These are phyloP conservation scores for Blastocystis sp. DNA, from an alignment of 352 stramenopile genomes.

Conservation along the genomic window DNA sequence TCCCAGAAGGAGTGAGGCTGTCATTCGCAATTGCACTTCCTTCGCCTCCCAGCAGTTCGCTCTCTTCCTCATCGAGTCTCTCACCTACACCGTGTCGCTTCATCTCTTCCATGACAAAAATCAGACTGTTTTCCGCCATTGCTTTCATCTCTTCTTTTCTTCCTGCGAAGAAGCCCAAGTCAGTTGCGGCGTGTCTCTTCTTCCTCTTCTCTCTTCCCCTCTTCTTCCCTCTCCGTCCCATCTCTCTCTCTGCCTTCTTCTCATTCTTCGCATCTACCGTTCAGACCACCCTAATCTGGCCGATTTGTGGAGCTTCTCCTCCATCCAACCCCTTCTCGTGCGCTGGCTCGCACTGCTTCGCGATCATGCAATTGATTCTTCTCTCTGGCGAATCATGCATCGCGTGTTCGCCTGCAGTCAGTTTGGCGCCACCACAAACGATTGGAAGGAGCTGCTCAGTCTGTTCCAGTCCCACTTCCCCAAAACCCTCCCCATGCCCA, in stretches of 20 bases:
- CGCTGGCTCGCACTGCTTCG: background rate
- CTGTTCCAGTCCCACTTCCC: background rate
- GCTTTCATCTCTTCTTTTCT: background rate
- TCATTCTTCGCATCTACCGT: background rate
- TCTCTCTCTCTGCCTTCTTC: constrained; percentile 13
- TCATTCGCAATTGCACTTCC: constrained; percentile 7
- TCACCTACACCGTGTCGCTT: background rate
- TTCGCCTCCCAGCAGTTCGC: constrained; percentile 41
- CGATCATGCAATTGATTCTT: background rate
- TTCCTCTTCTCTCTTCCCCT: background rate
- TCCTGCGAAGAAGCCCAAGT: background rate
- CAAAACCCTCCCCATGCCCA: no score
- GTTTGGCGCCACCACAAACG: constrained; percentile 38
- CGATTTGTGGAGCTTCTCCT: constrained; percentile 34
- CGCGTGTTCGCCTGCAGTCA: background rate
- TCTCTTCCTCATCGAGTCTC: background rate
- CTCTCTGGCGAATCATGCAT: background rate
- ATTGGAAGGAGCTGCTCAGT: constrained; percentile 31
- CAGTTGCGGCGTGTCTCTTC: background rate
- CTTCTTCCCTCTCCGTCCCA: background rate
- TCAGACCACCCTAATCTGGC: background rate
- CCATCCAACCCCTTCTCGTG: constrained; percentile 13
- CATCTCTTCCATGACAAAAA: background rate
- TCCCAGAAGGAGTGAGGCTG: background rate
- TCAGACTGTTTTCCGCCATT: background rate